Evolutionary conservation across 306 rosid species (phyloP), one percentile per base, ranked within the genome.

Genomic region (Castanea mollissima): DNA sequence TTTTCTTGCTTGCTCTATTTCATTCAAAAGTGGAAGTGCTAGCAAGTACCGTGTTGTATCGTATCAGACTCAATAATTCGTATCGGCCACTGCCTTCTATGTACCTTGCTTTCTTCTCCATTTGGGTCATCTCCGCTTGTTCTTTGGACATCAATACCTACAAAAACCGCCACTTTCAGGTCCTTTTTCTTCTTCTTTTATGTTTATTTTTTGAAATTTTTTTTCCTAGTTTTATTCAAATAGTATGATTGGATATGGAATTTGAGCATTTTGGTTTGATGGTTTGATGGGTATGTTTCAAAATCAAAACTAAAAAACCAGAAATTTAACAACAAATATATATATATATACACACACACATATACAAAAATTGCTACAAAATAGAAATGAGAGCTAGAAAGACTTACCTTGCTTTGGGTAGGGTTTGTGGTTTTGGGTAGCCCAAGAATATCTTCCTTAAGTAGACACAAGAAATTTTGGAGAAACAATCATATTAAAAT

Each of bases 141-240:
- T 90, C 94, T 55, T 96, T 98, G 99, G 89, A 98, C 76, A 55
- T 86, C 78, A 93, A 91, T 82, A 91, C 96, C 83, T 93, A 81
- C 85, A 90, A 83, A 76, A 91, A 83, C 65, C 97, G 99, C 81
- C 98, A 86, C 80, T 92, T 83, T 76, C 99, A 93, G 99, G 99
- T 91, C 79, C 35, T 25, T 81, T 71, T n/a, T 13, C 6, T 56
- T 14, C 58, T 44, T 59, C 27, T 8, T 49, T 74, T 63, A 21
- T 55, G 5, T 34, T 21, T 21, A 0, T 21, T 29, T 8, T 46
- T 62, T 55, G 20, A 16, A 34, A 41, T 1, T 71, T 52, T 35
- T 16, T 34, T n/a, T n/a, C n/a, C 35, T 19, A 15, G 31, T 46
- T 60, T 23, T 52, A 0, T 20, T 54, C 15, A 12, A 8, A 11